Evolutionary conservation across 2,329 filamentous ascomycete genomes (phyloP).

Genomic region (Chrysosporium queenslandicum): DNA sequence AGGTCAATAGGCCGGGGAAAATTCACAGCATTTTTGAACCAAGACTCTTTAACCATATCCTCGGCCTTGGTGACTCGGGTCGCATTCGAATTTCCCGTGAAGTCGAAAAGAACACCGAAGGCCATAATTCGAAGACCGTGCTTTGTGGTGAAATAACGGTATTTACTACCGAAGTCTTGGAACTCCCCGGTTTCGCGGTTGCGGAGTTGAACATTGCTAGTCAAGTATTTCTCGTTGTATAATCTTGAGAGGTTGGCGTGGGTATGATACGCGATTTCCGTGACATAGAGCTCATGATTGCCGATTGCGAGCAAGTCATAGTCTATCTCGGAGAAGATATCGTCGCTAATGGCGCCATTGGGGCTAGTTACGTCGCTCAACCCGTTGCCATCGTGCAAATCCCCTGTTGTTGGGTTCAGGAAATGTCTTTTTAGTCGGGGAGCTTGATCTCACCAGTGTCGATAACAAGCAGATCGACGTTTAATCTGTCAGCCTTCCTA

Average conservation of each 20-base stretch:
- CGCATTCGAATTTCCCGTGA: slow-evolving; percentile 50
- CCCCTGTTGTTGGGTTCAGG: slow-evolving; percentile 28
- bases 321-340: slow-evolving; percentile 44
- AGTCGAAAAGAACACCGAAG: slow-evolving; percentile 44
- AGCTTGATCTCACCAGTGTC: slow-evolving; percentile 71
- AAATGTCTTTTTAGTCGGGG: background rate
- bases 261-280: slow-evolving; percentile 52
- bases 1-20: slow-evolving; percentile 49
- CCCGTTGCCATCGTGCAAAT: slow-evolving; percentile 57
- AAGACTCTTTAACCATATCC: slow-evolving; percentile 44
- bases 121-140: slow-evolving; percentile 44
- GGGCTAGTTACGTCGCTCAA: slow-evolving; percentile 51
- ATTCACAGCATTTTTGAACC: slow-evolving; percentile 52
- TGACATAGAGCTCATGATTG: slow-evolving; percentile 58
- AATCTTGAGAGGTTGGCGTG: slow-evolving; percentile 50
- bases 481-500: slow-evolving; percentile 63
- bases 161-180: slow-evolving; percentile 40
- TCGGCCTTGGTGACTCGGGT: slow-evolving; percentile 50
- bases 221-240: slow-evolving; percentile 47
- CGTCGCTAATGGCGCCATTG: slow-evolving; percentile 47
- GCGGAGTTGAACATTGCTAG: slow-evolving; percentile 44
- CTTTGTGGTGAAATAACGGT: slow-evolving; percentile 43
- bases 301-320: slow-evolving; percentile 48
- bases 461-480: slow-evolving; percentile 81
- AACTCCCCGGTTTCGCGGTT: slow-evolving; percentile 37